A percentile compares a stretch with the other conserved stretches of the same genome.
Evolutionary conservation across 2,329 filamentous ascomycete genomes (phyloP).

Genomic region (Hypoxylon sp.): DNA sequence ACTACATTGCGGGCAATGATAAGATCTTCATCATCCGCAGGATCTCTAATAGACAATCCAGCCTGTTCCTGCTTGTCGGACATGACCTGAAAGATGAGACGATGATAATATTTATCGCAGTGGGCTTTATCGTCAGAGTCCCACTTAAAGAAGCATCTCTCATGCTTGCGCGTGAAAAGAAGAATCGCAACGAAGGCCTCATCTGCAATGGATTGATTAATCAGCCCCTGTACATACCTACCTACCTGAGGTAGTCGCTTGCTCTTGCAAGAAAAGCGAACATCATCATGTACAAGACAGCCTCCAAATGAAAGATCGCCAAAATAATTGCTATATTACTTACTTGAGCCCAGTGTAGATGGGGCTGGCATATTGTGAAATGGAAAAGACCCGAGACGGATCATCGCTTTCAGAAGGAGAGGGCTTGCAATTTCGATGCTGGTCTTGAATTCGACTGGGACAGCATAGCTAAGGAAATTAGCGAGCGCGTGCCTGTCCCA

Average conservation of each 20-base stretch:
- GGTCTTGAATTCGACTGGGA: neutral
- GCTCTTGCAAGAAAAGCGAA: no score
- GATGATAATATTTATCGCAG: no score
- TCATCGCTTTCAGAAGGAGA: slow-evolving; percentile 2
- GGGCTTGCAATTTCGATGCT: neutral
- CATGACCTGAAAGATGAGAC: no score
- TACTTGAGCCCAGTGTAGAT: neutral
- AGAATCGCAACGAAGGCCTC: neutral
- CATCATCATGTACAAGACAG: neutral
- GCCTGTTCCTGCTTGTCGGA: no score
- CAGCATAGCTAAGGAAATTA: neutral
- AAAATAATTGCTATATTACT: neutral
- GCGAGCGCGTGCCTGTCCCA: slow-evolving; percentile 5
- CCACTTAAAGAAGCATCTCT: neutral
- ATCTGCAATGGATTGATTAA: neutral
- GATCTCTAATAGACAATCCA: no score
- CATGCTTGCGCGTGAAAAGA: neutral
- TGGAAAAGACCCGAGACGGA: slow-evolving; percentile 2
- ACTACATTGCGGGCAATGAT: no score
- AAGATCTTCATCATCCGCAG: no score
- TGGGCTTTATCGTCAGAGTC: neutral
- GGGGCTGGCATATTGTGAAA: neutral
- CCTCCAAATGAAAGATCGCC: no score
- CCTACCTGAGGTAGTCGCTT: no score
- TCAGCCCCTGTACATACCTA: no score